Evolutionary conservation across 2,329 filamentous ascomycete species (phyloP).

Genomic region (Tolypocladium tropicale): DNA sequence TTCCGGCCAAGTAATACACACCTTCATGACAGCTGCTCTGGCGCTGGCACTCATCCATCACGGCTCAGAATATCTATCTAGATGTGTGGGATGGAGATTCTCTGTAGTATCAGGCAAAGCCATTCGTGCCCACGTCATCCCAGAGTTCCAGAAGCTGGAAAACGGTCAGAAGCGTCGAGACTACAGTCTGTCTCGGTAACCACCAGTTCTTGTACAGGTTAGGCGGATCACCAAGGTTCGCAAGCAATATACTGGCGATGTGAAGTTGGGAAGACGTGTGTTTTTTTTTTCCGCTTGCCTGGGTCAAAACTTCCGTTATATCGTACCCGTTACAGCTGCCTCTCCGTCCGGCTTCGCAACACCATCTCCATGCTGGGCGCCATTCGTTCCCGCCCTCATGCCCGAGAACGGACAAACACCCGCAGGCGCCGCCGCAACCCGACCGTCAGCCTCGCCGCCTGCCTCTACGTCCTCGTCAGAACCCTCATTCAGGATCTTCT

Average conservation of each 20-base stretch:
- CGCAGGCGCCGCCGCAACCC: neutral
- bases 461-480: neutral
- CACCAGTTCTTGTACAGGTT: too few relatives aligned
- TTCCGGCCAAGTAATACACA: neutral
- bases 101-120: neutral
- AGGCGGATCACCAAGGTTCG: too few relatives aligned
- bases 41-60: neutral
- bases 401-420: neutral
- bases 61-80: neutral
- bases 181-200: too few relatives aligned
- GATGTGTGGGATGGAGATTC: neutral
- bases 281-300: too few relatives aligned
- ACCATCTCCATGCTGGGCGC: neutral
- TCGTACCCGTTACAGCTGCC: neutral
- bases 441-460: neutral
- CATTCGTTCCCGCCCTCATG: neutral
- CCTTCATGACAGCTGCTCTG: neutral
- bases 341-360: neutral
- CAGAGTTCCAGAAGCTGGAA: constrained; percentile 5
- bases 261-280: too few relatives aligned
- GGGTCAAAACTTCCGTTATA: too few relatives aligned
- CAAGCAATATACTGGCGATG: too few relatives aligned
- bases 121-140: neutral
- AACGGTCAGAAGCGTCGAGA: too few relatives aligned
- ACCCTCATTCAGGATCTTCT: constrained; percentile 40